Conservation (phyloP, 805 yeast genomes). For the Myxozyma melibiosi region DNA sequence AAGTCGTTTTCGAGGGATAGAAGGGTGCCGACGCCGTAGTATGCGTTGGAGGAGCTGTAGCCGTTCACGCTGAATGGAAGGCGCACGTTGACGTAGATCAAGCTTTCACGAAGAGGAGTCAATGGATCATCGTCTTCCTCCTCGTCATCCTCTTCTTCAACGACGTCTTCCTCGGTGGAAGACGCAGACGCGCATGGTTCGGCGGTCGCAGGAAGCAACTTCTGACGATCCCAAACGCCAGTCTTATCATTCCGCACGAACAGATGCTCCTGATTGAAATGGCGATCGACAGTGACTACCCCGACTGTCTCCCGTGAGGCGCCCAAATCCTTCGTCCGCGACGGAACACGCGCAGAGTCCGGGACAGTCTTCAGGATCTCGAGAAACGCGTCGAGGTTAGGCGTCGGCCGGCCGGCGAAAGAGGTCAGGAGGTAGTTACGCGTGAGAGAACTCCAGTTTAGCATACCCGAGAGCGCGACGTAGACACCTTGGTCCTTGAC, state of each 20-base stretch:
- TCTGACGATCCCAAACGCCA: conserved; percentile 31
- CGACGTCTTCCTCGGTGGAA: not conserved
- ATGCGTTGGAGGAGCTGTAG: conserved; percentile 23
- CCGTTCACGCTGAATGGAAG: conserved; percentile 34
- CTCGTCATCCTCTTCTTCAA: conserved; percentile 19
- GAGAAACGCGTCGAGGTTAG: conserved; percentile 24
- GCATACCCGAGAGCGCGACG: conserved; percentile 31
- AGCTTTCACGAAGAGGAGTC: conserved; percentile 18
- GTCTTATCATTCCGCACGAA: conserved; percentile 26
- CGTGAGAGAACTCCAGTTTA: conserved; percentile 24
- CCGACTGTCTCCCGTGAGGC: conserved; percentile 20
- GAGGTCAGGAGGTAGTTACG: conserved; percentile 28
- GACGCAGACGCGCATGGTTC: not conserved
- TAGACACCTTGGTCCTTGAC: conserved; percentile 30
- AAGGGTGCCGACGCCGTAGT: conserved; percentile 28
- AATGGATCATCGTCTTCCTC: conserved; percentile 4
- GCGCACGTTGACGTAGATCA: conserved; percentile 28
- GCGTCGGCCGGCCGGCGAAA: conserved; percentile 24
- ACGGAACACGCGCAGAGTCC: conserved; percentile 22
- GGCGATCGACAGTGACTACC: conserved; percentile 31
- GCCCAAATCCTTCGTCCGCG: conserved; percentile 28
- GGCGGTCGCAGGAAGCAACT: not conserved
- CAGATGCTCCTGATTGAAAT: conserved; percentile 29
- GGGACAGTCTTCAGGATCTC: conserved; percentile 19
- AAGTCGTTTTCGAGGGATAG: conserved; percentile 17